These are phyloP conservation scores for Tulasnella sp. DNA, from an alignment of 768 basidiomycete genomes.

Conservation along the genomic window DNA sequence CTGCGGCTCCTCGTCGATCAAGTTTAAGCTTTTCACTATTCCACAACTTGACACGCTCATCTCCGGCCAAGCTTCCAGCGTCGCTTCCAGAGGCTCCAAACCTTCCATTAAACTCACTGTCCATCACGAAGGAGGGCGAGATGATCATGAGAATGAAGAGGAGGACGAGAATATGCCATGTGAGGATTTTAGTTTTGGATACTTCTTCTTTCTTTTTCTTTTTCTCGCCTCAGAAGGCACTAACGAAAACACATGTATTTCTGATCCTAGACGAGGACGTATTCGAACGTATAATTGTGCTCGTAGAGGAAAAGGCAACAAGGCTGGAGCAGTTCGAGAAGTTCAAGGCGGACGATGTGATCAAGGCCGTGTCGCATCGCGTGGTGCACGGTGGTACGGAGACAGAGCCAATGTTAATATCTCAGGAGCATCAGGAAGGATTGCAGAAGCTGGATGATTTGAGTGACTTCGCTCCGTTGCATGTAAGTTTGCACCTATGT, in stretches of 20 bases:
- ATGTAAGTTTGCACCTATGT: constrained; percentile 31
- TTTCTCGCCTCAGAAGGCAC: not conserved
- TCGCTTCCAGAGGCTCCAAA: constrained; percentile 16
- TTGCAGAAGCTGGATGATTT: constrained; percentile 61
- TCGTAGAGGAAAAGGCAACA: constrained; percentile 28
- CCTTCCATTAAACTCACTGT: constrained; percentile 17
- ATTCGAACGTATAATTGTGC: constrained; percentile 45
- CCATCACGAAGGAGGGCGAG: constrained; percentile 9
- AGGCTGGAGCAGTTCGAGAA: constrained; percentile 24
- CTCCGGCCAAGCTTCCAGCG: constrained; percentile 19
- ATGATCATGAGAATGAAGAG: constrained; percentile 16
- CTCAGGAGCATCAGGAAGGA: constrained; percentile 54
- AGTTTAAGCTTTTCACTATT: constrained; percentile 23
- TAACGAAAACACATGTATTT: not conserved
- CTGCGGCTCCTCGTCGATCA: constrained; percentile 24
- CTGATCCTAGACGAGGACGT: constrained; percentile 37
- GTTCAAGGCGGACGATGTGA: constrained; percentile 34
- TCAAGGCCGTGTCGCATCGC: constrained; percentile 55
- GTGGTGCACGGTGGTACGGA: constrained; percentile 85
- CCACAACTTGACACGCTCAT: constrained; percentile 17
- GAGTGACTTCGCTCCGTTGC: constrained; percentile 58
- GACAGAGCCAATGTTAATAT: constrained; percentile 56
- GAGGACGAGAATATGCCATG: constrained; percentile 19
- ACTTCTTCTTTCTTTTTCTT: not conserved
- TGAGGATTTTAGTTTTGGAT: not conserved